Conservation (phyloP, 441 rosid species). For the Mallotus japonicus region DNA sequence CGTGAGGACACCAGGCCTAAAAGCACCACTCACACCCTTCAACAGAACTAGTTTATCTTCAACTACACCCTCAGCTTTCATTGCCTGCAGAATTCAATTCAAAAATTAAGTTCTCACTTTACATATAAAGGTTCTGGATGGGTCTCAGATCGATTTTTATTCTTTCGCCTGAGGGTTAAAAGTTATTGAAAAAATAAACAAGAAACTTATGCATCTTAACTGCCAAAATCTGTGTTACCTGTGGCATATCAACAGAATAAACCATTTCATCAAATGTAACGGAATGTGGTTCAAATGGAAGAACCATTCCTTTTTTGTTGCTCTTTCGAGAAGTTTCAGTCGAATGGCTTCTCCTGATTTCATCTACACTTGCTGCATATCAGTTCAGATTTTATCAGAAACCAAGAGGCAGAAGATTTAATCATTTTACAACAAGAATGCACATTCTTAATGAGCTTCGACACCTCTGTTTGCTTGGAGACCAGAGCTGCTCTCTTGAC, state of each 20-base stretch:
- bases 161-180: too few species aligned
- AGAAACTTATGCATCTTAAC: too few species aligned
- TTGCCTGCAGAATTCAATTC: conserved; percentile 39
- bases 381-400: neutral
- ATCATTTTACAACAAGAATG: too few species aligned
- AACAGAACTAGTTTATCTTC: conserved; percentile 59
- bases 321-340: neutral
- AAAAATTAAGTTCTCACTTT: neutral
- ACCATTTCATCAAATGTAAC: conserved; percentile 54
- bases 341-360: conserved; percentile 4
- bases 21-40: conserved; percentile 71
- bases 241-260: conserved; percentile 78
- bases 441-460: neutral
- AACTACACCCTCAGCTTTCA: conserved; percentile 52
- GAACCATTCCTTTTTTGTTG: conserved; percentile 68
- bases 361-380: conserved; percentile 7
- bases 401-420: conserved; percentile 6
- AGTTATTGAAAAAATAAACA: too few species aligned
- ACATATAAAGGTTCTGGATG: too few species aligned
- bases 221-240: conserved; percentile 33
- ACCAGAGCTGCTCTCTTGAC: neutral
- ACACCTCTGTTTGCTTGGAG: conserved; percentile 10
- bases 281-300: conserved; percentile 78
- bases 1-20: conserved; percentile 88
- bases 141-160: too few species aligned